Base-by-base conservation (phyloP, 495 filamentous ascomycete genomes). In the Tuber brumale region DNA sequence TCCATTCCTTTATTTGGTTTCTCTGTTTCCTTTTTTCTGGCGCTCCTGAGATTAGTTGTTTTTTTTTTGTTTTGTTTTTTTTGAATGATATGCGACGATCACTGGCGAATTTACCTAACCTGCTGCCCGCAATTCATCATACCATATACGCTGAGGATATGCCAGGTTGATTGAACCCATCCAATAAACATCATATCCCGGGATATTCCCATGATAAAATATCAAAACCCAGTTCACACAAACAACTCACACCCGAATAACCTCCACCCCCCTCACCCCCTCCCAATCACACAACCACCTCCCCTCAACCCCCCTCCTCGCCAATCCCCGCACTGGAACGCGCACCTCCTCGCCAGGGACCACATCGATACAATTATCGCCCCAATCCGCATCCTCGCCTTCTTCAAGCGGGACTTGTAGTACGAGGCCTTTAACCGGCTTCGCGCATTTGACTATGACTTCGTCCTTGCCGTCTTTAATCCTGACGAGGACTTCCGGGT, bases 361-460 rank as follows among this genome's bases (percentile, higher is more conserved):
- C 35, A 91, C 77, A 84, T 91, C 88, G n/a, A 91, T 84, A 69
- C 87, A 76, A 76, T 90, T 89, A 83, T 90, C 89, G 66, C 87
- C 86, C 82, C 87, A 89, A 79, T 73, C 82, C 18, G 88, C 85
- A 45, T 83, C 85, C 12, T 72, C 75, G 8, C 72, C 78, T 75
- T 85, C 86, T 66, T 85, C 84, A 48, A 75, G 46, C 3, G 66
- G 69, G 10, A 78, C 78, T 81, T 90, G 88, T 0, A 92, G 76
- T 76, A 86, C 86, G 1, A 91, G 81, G 2, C 89, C 89, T 83
- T 91, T 91, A 35, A 91, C 84, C 2, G 89, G 89, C 41, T 89
- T 85, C 71, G 89, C 85, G 5, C 87, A 85, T 51, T 81, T 85
- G 44, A 90, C 76, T 69, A 84, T 76, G 6, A 89, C 87, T 0